These are phyloP conservation scores for Pseudogymnoascus sp. DNA, from an alignment of 2,329 filamentous ascomycete genomes.

Conservation along the genomic window DNA sequence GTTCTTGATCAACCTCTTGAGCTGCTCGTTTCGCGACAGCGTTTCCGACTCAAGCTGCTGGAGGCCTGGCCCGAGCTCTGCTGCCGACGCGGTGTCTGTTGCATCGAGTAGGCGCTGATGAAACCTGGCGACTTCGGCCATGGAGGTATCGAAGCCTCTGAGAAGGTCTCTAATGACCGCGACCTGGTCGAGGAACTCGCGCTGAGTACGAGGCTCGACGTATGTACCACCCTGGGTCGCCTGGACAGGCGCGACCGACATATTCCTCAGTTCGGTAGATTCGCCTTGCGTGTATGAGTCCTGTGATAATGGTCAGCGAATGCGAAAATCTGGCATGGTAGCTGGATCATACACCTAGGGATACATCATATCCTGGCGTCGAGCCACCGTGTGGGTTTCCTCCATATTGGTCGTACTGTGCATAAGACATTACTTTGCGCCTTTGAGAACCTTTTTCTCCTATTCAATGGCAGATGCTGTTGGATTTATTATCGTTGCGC, in stretches of 20 bases:
- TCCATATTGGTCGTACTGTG: constrained; percentile 49
- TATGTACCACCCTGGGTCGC: constrained; percentile 20
- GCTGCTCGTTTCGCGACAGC: constrained; percentile 65
- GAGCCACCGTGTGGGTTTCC: constrained; percentile 57
- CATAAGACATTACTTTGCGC: constrained; percentile 48
- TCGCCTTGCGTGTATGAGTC: constrained; percentile 19
- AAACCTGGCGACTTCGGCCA: constrained; percentile 60
- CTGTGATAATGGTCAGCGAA: constrained; percentile 14
- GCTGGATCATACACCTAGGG: constrained; percentile 14
- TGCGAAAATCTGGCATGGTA: not conserved
- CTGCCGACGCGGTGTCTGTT: constrained; percentile 49
- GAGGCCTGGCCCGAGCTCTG: constrained; percentile 43
- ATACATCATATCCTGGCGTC: constrained; percentile 32
- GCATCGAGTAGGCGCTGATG: constrained; percentile 68
- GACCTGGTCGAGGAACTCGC: constrained; percentile 64
- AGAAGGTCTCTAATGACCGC: constrained; percentile 63
- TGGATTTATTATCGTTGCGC: constrained; percentile 3
- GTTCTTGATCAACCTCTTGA: constrained; percentile 73
- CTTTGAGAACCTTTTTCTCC: too few species aligned
- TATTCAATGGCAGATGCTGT: not conserved
- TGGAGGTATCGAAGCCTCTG: constrained; percentile 56
- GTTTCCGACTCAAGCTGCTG: constrained; percentile 65
- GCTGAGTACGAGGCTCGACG: constrained; percentile 47
- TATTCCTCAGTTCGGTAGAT: constrained; percentile 23
- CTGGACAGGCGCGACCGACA: constrained; percentile 23